phyloP scores from a whole-genome alignment of 352 stramenopile species.

The Phytopythium montanum region DNA sequence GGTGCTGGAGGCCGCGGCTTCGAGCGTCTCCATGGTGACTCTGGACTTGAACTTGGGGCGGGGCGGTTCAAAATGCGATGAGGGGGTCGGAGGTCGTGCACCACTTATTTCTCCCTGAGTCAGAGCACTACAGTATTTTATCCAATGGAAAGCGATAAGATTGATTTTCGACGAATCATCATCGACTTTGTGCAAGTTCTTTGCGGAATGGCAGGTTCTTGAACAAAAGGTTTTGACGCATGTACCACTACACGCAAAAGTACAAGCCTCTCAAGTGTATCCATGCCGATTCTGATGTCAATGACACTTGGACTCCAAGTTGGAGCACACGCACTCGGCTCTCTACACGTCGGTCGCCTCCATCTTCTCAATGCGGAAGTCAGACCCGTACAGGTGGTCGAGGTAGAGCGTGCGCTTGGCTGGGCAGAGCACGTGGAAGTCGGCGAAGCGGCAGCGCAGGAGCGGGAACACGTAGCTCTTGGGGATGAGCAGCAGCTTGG shows the following conservation, averaged over 20 bases:
- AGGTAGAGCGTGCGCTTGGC: slow-evolving; percentile 45
- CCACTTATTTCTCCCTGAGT: slow-evolving; percentile 8
- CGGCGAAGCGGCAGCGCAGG: slow-evolving; percentile 37
- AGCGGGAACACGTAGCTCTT: slow-evolving; percentile 47
- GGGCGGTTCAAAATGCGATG: not conserved
- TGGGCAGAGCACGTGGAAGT: slow-evolving; percentile 47
- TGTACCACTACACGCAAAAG: not conserved
- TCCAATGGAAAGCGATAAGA: not conserved
- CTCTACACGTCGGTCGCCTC: not conserved
- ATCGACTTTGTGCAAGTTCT: not conserved
- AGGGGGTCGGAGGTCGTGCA: not conserved
- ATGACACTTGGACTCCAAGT: not conserved
- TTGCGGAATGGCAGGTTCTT: not conserved
- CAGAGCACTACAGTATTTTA: not conserved
- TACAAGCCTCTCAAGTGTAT: not conserved
- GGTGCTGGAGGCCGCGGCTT: not conserved
- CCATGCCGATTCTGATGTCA: not conserved
- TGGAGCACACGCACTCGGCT: no score
- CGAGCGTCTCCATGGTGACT: not conserved
- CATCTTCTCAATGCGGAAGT: slow-evolving; percentile 26
- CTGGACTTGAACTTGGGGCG: not conserved
- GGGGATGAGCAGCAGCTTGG: slow-evolving; percentile 32
- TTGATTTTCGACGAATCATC: not conserved
- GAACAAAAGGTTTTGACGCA: not conserved
- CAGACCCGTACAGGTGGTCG: slow-evolving; percentile 45